Evolutionary conservation across 2,329 filamentous ascomycete genomes (phyloP), one percentile per base, ranked within the genome.

Genomic region (Phaeosphaeria sp.): DNA sequence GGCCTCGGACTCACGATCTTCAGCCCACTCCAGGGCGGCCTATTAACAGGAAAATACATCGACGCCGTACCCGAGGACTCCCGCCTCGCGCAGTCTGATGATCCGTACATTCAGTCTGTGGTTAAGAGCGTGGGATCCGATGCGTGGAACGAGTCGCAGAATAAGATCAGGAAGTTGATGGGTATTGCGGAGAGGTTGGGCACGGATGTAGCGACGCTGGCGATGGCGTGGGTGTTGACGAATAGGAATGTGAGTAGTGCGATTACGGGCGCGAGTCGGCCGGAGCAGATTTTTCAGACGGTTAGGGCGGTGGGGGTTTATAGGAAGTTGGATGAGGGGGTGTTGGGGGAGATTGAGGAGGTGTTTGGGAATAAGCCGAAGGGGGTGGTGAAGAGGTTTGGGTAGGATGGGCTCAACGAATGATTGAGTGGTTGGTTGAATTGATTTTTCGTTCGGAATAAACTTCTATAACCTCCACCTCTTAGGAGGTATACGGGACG

Each of bases 41-140:
- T 88, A 40, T 75, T 88, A 48, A 87, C 83, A 6, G 86, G 86
- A 66, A 88, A 88, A 77, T 88, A 88, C 79, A 84, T 87, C 72
- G 80, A 87, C 61, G 85, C 84, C 46, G 83, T 87, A 47, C 84
- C 85, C 8, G 80, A 83, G 64, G 84, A 83, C 65, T 86, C 82
- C 25, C 80, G 88, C 25, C 80, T 89, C 56, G 82, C 83, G 13
- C 81, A 82, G 65, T 82, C 82, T 43, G 79, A 84, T 51, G 82
- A 88, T 59, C 80, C 83, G 51, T 89, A 84, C 71, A 81, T 88
- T 65, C 77, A 81, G 57, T 48, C 39, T 11, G 48, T 73, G 1
- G 64, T 68, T 42, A 78, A 79, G 64, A 76, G 67, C 4, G 76
- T 80, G 56, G 81, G 78, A 6, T 73, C 78, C 51, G 83, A 85